These are phyloP conservation scores for Aureobasidium uvarum DNA, from an alignment of 2,329 filamentous ascomycete genomes.

Conservation along the genomic window DNA sequence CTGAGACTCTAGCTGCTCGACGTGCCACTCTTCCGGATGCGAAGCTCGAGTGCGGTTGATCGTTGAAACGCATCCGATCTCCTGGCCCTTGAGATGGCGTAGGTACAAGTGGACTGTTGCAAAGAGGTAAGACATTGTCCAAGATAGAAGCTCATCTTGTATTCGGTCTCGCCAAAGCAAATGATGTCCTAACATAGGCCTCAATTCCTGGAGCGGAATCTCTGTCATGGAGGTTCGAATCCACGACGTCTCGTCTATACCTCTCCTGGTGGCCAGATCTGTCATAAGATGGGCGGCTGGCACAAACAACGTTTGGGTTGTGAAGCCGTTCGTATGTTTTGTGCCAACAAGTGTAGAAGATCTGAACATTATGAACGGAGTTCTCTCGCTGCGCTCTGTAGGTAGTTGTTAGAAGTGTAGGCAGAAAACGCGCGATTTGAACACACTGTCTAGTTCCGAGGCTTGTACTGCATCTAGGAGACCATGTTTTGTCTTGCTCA, in stretches of 20 bases:
- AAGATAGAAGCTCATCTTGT: constrained; percentile 13
- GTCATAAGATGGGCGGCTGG: background rate
- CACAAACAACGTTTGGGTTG: background rate
- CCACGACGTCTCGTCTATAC: background rate
- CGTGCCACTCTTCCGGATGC: background rate
- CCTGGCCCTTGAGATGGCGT: background rate
- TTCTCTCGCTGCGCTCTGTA: background rate
- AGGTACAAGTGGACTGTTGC: background rate
- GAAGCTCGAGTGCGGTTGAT: constrained; percentile 6
- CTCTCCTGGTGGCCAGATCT: background rate
- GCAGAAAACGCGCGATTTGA: too few species aligned
- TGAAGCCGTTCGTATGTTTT: background rate
- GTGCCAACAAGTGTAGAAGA: background rate
- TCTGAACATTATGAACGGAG: background rate
- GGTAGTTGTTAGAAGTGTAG: background rate
- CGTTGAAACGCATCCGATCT: background rate
- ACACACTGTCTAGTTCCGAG: background rate
- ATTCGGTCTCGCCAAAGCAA: constrained; percentile 12
- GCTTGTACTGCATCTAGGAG: background rate
- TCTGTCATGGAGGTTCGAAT: background rate
- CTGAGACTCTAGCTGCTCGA: background rate
- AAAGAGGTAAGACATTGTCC: constrained; percentile 12
- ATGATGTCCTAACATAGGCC: background rate
- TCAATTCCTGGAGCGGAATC: background rate
- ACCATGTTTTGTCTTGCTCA: background rate